Base-by-base conservation (phyloP, 164 flowering plant species). In the Magnolia changhungtana region DNA sequence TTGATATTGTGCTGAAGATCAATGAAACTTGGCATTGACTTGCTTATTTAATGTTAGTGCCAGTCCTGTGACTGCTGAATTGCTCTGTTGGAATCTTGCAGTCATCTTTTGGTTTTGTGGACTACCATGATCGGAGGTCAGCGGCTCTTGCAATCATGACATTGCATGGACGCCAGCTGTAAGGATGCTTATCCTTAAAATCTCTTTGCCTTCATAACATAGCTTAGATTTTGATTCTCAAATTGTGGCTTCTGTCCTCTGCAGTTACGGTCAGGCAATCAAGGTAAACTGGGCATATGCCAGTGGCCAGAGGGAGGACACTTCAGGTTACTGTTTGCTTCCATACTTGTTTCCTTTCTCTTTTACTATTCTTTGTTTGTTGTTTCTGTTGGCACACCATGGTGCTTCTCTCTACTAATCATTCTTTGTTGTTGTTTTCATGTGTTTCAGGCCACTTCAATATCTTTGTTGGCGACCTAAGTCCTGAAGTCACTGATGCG, bases 221-320 rank as follows among this genome's bases (percentile, higher is more conserved):
- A n/a, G 45, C 49, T 49, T 13, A 69, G n/a, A 6, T 55, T 50
- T 29, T 55, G 27, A 16, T 67, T 23, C 8, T 61, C 14, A 24
- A 63, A 31, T 58, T 68, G 50, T 10, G 21, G 64, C 23, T 7
- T 10, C 50, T 73, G 51, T 29, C 37, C 18, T 29, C 72, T 85
- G 37, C 88, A 96, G 99, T 80, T 96, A 91, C 87, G 99, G 99
- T 78, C 99, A 93, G 85, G 95, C 98, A 51, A 92, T 96, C 71
- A 96, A 96, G 86, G 99, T 96, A 72, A 96, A 96, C 74, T 96
- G 98, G 98, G 99, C 99, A 73, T 96, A 94, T 85, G 95, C 98
- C 64, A 91, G 97, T 84, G 94, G 95, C 72, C 99, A 96, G 86
- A 90, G 98, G 81, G 99, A 96, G 78, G 99, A 96, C 77, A 96